phyloP scores from a whole-genome alignment of 2,329 filamentous ascomycete species.

The Cytospora mali region DNA sequence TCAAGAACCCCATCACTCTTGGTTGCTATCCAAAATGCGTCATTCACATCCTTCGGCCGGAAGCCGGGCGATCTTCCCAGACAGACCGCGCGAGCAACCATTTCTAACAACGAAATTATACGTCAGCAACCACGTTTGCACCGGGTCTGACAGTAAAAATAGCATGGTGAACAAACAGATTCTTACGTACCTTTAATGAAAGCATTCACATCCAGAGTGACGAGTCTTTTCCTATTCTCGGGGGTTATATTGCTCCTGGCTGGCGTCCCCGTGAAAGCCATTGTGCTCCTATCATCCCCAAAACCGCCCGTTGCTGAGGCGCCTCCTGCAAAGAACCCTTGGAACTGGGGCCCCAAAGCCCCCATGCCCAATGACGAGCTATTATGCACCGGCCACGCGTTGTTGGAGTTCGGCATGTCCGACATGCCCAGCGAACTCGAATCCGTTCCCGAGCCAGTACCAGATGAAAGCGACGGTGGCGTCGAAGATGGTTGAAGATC shows the following conservation, averaged over 20 bases:
- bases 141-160: neutral
- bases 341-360: neutral
- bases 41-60: conserved; percentile 35
- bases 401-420: neutral
- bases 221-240: conserved; percentile 21
- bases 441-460: neutral
- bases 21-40: conserved; percentile 34
- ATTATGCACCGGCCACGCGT: conserved; percentile 1
- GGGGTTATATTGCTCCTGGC: neutral
- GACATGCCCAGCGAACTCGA: neutral
- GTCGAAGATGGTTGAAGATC: neutral
- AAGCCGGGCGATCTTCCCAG: conserved; percentile 39
- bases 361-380: neutral
- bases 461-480: neutral
- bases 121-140: conserved; percentile 7
- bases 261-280: neutral
- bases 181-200: conserved; percentile 33
- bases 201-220: conserved; percentile 35
- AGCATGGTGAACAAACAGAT: neutral
- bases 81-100: conserved; percentile 35
- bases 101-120: conserved; percentile 31
- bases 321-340: neutral
- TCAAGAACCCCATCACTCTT: conserved; percentile 8
- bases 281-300: neutral
- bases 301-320: neutral